Base-by-base conservation (phyloP, 345 rosid species). In the Citrus reticulata region DNA sequence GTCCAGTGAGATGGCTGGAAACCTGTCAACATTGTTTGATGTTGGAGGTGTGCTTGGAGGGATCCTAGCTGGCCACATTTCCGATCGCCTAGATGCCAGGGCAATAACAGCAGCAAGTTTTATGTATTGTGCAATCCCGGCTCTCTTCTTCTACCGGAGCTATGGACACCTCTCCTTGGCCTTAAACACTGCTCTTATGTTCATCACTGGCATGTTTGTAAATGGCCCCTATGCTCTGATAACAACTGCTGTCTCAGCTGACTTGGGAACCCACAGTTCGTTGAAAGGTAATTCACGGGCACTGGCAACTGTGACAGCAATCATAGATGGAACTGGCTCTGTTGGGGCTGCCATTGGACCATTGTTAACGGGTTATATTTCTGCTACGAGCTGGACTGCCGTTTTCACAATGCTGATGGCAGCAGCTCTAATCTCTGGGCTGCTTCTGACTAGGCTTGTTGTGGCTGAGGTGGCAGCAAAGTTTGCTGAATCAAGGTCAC, bases 291-390 rank as follows among this genome's bases (percentile, higher is more conserved):
- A 91, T 87, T 93, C 97, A 1, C 81, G 95, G 79, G 99, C 99
- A 34, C 65, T 96, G 83, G 99, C 99, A 1, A 96, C 99, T 0
- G 98, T 96, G n/a, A 93, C 98, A 3, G 98, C 99, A 25, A 96
- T 96, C 25, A 94, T 96, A 61, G 98, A 96, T 49, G 99, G 99
- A 71, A 96, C 99, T 1, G 99, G 99, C 72, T 96, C 99, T 0
- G 88, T 96, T 4, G 99, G 99, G 61, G 99, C 99, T 3, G 98
- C 99, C 34, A 83, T 96, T 37, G 99, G 98, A n/a, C 99, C 99
- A 7, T 42, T 96, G 27, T 51, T 96, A 63, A 93, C 99, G 0
- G 98, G 99, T 39, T 96, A 94, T 74, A 93, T 96, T 49, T 96
- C 98, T 4, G 84, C 94, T 2, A 84, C 76, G 84, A 94, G 99